Evolutionary conservation across 306 rosid genomes (phyloP).

Genomic region (Rubus parviflorus): DNA sequence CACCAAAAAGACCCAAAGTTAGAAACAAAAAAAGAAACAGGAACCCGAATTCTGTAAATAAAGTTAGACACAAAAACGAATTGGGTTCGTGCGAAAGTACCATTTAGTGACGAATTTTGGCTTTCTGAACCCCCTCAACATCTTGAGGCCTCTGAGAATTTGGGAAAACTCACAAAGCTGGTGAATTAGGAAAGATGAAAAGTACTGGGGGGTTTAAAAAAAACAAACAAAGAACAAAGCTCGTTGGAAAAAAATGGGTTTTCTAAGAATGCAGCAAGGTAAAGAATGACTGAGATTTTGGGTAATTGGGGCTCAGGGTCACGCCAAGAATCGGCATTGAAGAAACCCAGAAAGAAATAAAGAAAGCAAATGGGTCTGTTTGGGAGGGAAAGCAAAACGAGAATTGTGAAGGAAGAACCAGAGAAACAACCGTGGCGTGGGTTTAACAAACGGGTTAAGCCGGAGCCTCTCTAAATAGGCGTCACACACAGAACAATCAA

Average conservation of each 20-base stretch:
- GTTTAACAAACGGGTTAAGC: background rate
- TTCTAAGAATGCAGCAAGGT: constrained; percentile 24
- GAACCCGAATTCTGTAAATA: background rate
- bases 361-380: constrained; percentile 31
- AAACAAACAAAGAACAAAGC: background rate
- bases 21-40: constrained; percentile 12
- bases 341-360: constrained; percentile 50
- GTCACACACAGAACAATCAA: background rate
- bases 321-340: constrained; percentile 48
- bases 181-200: background rate
- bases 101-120: constrained; percentile 63
- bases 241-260: constrained; percentile 18
- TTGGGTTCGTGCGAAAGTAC: constrained; percentile 30
- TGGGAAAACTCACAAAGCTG: background rate
- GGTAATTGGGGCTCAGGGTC: constrained; percentile 25
- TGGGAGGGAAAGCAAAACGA: constrained; percentile 11
- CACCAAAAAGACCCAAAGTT: constrained; percentile 21
- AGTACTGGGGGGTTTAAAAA: background rate
- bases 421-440: background rate
- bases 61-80: background rate
- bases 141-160: constrained; percentile 28
- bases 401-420: constrained; percentile 5
- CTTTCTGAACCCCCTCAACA: constrained; percentile 60
- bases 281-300: constrained; percentile 23
- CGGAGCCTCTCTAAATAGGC: background rate